Evolutionary conservation across 169 alveolate species (phyloP).

Genomic region (Miamiensis avidus): DNA sequence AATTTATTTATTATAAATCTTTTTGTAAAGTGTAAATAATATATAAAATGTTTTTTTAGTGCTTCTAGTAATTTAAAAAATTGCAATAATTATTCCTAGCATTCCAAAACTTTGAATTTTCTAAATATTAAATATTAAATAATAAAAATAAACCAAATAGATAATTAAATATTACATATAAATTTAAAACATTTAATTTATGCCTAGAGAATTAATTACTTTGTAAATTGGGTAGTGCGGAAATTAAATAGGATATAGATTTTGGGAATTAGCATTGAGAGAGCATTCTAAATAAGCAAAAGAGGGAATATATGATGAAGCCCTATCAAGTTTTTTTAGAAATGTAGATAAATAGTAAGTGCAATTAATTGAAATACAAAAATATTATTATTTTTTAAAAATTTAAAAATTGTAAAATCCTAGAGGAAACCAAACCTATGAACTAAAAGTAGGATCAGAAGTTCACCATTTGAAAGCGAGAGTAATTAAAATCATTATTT

Average conservation of each 20-base stretch:
- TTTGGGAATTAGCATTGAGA: slow-evolving; percentile 91
- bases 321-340: slow-evolving; percentile 79
- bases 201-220: slow-evolving; percentile 93
- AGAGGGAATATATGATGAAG: slow-evolving; percentile 78
- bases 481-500: slow-evolving; percentile 21
- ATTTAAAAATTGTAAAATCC: not conserved
- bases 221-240: slow-evolving; percentile 95
- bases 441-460: slow-evolving; percentile 60
- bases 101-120: no score
- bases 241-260: slow-evolving; percentile 90
- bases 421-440: slow-evolving; percentile 53
- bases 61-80: no score
- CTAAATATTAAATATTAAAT: no score
- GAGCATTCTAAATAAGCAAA: slow-evolving; percentile 84
- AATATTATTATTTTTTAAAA: not conserved
- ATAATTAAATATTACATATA: no score
- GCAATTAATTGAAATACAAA: not conserved
- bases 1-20: no score
- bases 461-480: slow-evolving; percentile 80
- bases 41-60: no score
- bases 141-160: no score
- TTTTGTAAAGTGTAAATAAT: no score
- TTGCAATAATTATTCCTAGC: no score
- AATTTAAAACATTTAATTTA: no score
- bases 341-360: slow-evolving; percentile 70